Base-by-base conservation (phyloP, 1,284 basidiomycete species). In the Prillingera fragicola region DNA sequence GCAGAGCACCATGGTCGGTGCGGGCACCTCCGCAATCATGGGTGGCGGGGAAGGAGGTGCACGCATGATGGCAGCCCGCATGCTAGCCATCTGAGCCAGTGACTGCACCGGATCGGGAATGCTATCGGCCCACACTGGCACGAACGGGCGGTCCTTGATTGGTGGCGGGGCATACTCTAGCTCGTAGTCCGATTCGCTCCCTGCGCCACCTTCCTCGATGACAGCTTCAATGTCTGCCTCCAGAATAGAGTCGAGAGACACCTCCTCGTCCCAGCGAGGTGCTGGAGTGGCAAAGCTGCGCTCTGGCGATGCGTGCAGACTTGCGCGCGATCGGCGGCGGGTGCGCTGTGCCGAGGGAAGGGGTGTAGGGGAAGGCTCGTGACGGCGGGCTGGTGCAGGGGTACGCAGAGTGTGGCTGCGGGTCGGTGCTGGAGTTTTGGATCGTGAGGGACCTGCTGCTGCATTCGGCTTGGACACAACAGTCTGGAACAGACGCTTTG, bases 321-420 rank as follows among this genome's bases (percentile, higher is more conserved):
- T 45, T 10, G 45, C 29, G 13, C 45, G 45, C 7, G 48, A 50
- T 7, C 48, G 42, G 17, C 63, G 50, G 12, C 65, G 49, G 3
- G 54, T 53, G 21, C 63, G 51, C 17, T 59, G 54, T 0, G 67
- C 67, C 4, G 60, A 63, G 8, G 67, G 65, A 3, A 69, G 45
- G 2, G 67, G 65, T 1, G 61, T 58, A 2, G 63, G 57, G 1
- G 52, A 47, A 4, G 60, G 55, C 18, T 42, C 52, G 8, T 12
- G 19, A 10, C 18, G 1, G 13, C 38, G 25, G 8, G 33, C 37
- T 1, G 50, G 50, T 1, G 41, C 50, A 2, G 50, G 50, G 4
- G 50, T 52, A 21, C 45, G 50, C 17, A 52, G 43, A 3, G 34
- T 33, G 15, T 28, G 10, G 32, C 14, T 18, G 8, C 32, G 32